These are phyloP conservation scores for Cyclotella distinguenda DNA, from an alignment of 108 stramenopile species.

Conservation along the genomic window DNA sequence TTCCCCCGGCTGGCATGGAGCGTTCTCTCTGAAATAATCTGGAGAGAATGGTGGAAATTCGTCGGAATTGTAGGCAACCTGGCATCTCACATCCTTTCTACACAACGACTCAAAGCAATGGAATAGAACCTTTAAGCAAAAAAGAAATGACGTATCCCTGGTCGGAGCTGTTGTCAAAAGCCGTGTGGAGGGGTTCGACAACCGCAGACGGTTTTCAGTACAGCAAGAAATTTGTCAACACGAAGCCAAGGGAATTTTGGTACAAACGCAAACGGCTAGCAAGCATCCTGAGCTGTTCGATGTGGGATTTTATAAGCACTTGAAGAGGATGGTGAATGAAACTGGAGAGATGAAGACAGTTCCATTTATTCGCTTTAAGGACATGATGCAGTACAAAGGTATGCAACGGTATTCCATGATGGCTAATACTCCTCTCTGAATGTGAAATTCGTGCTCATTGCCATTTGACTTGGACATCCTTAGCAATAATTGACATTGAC, in stretches of 20 bases:
- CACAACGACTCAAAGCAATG: not conserved
- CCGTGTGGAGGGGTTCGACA: conserved; percentile 39
- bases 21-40: not conserved
- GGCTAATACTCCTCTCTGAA: too few relatives aligned
- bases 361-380: conserved; percentile 18
- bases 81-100: not conserved
- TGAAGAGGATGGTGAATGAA: not conserved
- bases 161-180: conserved; percentile 11
- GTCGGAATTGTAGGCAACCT: not conserved
- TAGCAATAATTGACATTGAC: conserved; percentile 41
- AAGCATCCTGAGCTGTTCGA: conserved; percentile 28
- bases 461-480: conserved; percentile 2
- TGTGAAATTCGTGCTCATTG: not conserved
- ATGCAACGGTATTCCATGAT: not conserved
- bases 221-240: not conserved
- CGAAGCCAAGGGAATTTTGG: conserved; percentile 14
- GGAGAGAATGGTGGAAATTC: not conserved
- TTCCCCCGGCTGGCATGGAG: conserved; percentile 9
- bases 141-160: conserved; percentile 17
- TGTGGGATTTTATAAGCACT: conserved; percentile 19
- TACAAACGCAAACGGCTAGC: conserved; percentile 16
- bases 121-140: not conserved
- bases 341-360: conserved; percentile 4
- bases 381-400: conserved; percentile 45
- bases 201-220: conserved; percentile 23